phyloP scores from a whole-genome alignment of 2,329 filamentous ascomycete genomes.

The Phyllosticta citrichinensis region DNA sequence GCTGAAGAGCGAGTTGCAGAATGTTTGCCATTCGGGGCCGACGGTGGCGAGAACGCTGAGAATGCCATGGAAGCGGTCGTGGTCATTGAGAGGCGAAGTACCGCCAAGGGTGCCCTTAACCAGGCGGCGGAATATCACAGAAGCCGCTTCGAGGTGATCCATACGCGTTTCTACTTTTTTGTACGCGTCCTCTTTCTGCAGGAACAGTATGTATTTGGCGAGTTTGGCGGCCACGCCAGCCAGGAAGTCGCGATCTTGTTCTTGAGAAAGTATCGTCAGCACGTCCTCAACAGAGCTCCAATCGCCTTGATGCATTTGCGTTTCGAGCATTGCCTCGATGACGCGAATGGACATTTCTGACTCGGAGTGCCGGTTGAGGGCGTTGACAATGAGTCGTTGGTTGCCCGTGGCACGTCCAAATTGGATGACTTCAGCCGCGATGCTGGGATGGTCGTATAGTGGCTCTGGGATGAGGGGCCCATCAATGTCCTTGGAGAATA shows the following conservation, averaged over 20 bases:
- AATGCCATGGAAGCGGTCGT: neutral
- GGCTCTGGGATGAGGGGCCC: slow-evolving; percentile 40
- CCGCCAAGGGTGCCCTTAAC: neutral
- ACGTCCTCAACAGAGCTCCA: slow-evolving; percentile 33
- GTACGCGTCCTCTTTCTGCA: neutral
- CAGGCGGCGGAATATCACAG: neutral
- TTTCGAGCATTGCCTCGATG: slow-evolving; percentile 31
- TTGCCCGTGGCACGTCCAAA: slow-evolving; percentile 44
- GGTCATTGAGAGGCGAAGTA: neutral
- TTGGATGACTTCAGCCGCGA: slow-evolving; percentile 44
- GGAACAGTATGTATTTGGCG: slow-evolving; percentile 6
- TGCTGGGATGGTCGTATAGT: slow-evolving; percentile 36
- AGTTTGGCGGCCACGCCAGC: neutral
- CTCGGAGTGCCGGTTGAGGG: slow-evolving; percentile 10
- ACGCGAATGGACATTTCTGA: slow-evolving; percentile 14
- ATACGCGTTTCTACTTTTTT: neutral
- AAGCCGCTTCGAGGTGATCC: neutral
- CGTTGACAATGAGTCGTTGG: slow-evolving; percentile 19
- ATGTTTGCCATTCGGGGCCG: slow-evolving; percentile 12
- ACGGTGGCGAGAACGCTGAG: slow-evolving; percentile 20
- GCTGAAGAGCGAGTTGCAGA: slow-evolving; percentile 6
- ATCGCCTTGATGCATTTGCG: slow-evolving; percentile 30
- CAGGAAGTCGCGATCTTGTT: neutral
- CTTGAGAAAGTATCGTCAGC: slow-evolving; percentile 15
- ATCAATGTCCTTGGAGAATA: slow-evolving; percentile 43